Evolutionary conservation across 208 protist genomes (phyloP), one percentile per base, ranked within the genome.

Genomic region (Acanthamoeba culbertsoni): DNA sequence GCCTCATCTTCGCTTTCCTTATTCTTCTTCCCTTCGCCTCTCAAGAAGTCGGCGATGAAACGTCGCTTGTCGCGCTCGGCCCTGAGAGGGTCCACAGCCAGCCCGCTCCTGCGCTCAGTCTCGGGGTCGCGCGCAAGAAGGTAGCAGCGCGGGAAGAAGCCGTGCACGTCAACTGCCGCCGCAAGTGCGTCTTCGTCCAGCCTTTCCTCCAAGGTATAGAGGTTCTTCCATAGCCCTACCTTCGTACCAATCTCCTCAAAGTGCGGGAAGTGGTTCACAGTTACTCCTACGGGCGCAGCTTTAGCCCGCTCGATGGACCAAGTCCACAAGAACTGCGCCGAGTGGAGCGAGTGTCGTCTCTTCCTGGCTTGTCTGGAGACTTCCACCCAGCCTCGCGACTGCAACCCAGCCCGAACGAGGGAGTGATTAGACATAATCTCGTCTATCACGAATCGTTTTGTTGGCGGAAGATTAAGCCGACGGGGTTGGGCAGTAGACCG

Each of bases 211-310:
- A 55, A 40, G 6, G 73, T 14, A 28, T 59, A 86, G 28, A 86
- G 48, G 23, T 86, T 86, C 43, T 86, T 62, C 75, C 43, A 86
- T 14, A 86, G 18, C 10, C 75, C 75, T 8, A 86, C 55, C 75
- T 86, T 86, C 42, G 75, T 86, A 7, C 75, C 75, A 16, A 86
- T 86, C 31, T 86, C 46, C 43, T 57, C 8, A 40, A 86, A 86
- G 20, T 86, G 43, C 3, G 75, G 75, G 75, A 86, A 86, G 20
- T 86, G 75, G n/a, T 86, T 86, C 4, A 86, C 48, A 28, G 55
- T 86, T 59, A 57, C 42, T 8, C 6, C n/a, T 7, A 43, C 46
- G 18, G 75, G 48, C 31, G 75, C 48, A 35, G 23, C 48, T n/a
- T 43, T 51, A 43, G 43, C 35, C 31, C 46, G 75, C 8, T 37